Conservation (phyloP, 371 early-diverging fungal genomes). For the Mucor racemosus region DNA sequence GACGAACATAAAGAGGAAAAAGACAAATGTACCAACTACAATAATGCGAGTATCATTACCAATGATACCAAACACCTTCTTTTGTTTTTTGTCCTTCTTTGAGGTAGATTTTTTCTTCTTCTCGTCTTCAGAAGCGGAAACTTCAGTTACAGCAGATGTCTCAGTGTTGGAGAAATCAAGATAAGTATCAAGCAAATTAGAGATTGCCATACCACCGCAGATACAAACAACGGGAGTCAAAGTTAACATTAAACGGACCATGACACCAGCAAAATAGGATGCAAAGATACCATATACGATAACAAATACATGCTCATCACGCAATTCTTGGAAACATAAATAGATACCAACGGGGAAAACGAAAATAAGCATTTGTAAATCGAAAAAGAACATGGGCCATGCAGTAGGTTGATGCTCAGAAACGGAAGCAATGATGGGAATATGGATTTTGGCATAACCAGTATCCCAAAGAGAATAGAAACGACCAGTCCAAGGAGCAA, state of each 20-base stretch:
- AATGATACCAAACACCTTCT: conserved; percentile 42
- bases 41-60: conserved; percentile 49
- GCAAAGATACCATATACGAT: conserved; percentile 94
- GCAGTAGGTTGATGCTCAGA: conserved; percentile 99
- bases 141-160: neutral
- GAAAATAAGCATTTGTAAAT: conserved; percentile 92
- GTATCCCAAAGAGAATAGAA: conserved; percentile 99
- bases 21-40: conserved; percentile 60
- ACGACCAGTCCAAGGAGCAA: conserved; percentile 98
- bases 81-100: conserved; percentile 29
- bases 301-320: conserved; percentile 97
- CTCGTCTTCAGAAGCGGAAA: neutral
- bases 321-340: conserved; percentile 89
- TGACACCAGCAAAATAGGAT: conserved; percentile 99
- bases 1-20: conserved; percentile 82
- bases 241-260: conserved; percentile 98
- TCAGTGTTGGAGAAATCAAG: conserved; percentile 46
- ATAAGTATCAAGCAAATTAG: conserved; percentile 83
- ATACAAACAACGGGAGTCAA: conserved; percentile 98
- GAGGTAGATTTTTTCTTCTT: conserved; percentile 13
- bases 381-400: conserved; percentile 99
- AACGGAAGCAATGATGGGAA: conserved; percentile 99
- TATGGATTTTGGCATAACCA: conserved; percentile 97
- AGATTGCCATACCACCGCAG: conserved; percentile 89
- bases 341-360: conserved; percentile 97